Base-by-base conservation (phyloP, 208 protist genomes). In the Trypanosoma cruzi region DNA sequence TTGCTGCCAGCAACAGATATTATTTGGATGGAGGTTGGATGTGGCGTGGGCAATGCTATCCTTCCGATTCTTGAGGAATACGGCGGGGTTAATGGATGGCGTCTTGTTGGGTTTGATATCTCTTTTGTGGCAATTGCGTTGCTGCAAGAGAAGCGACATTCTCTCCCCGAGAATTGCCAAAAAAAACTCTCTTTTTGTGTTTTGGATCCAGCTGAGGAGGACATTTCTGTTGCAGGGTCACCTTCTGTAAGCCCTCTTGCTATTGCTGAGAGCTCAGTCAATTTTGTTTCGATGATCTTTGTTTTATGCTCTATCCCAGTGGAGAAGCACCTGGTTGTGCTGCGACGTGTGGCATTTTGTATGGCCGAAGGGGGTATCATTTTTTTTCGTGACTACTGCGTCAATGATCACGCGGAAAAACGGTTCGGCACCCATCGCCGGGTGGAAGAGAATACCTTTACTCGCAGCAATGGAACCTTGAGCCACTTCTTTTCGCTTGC, bases 41-140 rank as follows among this genome's bases (percentile, higher is more conserved):
- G 96, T 81, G 96, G 96, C n/a, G 96, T 98, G 34, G 96, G 96
- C 11, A 98, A 98, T 64, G 92, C 96, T 2, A 81, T 97, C 58
- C 75, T 98, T 48, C 95, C 96, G 7, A 67, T 98, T 52, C 77
- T 97, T 16, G 75, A 90, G 29, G 75, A 90, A 61, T 93, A 94
- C 62, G 83, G 90, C 7, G 52, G 89, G 53, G 66, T 97, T 18
- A 48, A 72, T 20, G 78, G 75, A 31, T 94, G 95, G 82, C 72
- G 76, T 16, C 62, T 93, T 64, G 68, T 93, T 8, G 92, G 81
- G 5, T 97, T 98, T 61, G 96, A 98, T 65, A 96, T 98, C 48
- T 95, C 93, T 5, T 74, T 81, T 24, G 85, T 94, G 4, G 96
- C 96, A 7, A 93, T 98, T 24, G 49, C 66, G 20, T 76, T 98